Conservation (phyloP, 2,329 filamentous ascomycete genomes). For the Gaeumannomyces tritici region DNA sequence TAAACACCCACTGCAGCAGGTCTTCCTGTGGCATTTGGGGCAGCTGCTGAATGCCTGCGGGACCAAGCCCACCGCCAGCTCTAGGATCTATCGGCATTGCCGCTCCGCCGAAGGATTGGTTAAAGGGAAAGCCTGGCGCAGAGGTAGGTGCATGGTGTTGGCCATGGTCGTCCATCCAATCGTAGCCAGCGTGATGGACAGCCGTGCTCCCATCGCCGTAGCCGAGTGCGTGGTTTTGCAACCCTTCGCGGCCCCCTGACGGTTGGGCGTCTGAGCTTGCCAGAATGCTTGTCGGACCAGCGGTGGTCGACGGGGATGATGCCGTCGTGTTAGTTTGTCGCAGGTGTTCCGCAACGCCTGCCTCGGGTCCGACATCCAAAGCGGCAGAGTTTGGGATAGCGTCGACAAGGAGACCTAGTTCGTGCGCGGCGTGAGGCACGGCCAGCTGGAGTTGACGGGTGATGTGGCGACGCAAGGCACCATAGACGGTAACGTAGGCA, state of each 20-base stretch:
- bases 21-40: not conserved
- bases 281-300: too few relatives aligned
- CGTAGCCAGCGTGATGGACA: not conserved
- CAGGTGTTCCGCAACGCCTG: too few relatives aligned
- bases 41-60: not conserved
- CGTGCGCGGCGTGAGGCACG: not conserved
- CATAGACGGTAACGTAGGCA: not conserved
- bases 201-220: not conserved
- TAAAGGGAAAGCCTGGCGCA: not conserved
- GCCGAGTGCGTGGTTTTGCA: not conserved
- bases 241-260: too few relatives aligned
- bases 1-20: not conserved
- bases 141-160: not conserved
- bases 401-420: not conserved
- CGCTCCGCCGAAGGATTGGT: not conserved
- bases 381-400: too few relatives aligned
- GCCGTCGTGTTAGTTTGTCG: too few relatives aligned
- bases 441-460: not conserved
- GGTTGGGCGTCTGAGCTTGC: too few relatives aligned
- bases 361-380: not conserved
- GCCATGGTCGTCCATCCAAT: too few relatives aligned
- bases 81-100: not conserved
- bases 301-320: too few relatives aligned
- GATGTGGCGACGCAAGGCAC: not conserved
- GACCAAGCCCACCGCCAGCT: not conserved